phyloP scores from a whole-genome alignment of 768 basidiomycete genomes.

The Cystofilobasidium capitatum region DNA sequence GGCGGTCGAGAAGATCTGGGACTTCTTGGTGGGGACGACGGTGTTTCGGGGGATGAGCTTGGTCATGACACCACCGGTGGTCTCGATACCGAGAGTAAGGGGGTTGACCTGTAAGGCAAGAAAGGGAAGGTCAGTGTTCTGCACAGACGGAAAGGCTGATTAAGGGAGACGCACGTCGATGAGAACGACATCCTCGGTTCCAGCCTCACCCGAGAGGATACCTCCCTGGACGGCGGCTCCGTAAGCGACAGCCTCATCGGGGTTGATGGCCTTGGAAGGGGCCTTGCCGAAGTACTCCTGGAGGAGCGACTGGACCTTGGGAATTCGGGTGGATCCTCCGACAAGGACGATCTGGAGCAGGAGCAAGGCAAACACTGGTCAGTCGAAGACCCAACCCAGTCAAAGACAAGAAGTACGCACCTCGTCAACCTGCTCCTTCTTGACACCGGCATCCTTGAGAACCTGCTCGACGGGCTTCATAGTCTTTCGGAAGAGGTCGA shows the following conservation, averaged over 20 bases:
- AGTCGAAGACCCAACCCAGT: not conserved
- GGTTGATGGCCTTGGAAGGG: slow-evolving; percentile 97
- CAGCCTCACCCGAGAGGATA: slow-evolving; percentile 90
- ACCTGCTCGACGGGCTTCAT: slow-evolving; percentile 99
- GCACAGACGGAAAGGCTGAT: not conserved
- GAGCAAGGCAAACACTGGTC: not conserved
- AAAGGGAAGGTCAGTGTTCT: slow-evolving; percentile 43
- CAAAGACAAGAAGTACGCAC: not conserved
- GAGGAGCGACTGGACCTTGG: slow-evolving; percentile 96
- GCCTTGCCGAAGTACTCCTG: slow-evolving; percentile 98
- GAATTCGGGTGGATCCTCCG: slow-evolving; percentile 97
- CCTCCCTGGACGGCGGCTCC: slow-evolving; percentile 98
- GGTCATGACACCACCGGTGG: slow-evolving; percentile 95
- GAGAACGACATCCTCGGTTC: slow-evolving; percentile 72
- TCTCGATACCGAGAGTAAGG: slow-evolving; percentile 96
- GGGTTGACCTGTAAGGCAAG: slow-evolving; percentile 43
- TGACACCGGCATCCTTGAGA: slow-evolving; percentile 91
- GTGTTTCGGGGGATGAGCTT: slow-evolving; percentile 97
- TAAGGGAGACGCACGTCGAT: slow-evolving; percentile 57
- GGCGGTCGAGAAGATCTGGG: slow-evolving; percentile 86
- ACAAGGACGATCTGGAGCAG: slow-evolving; percentile 64
- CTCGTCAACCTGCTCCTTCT: slow-evolving; percentile 93
- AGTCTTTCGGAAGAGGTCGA: slow-evolving; percentile 98
- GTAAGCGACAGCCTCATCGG: slow-evolving; percentile 97
- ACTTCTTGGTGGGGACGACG: slow-evolving; percentile 94